Evolutionary conservation across 169 alveolate species (phyloP).

Genomic region (Plasmodium malariae): DNA sequence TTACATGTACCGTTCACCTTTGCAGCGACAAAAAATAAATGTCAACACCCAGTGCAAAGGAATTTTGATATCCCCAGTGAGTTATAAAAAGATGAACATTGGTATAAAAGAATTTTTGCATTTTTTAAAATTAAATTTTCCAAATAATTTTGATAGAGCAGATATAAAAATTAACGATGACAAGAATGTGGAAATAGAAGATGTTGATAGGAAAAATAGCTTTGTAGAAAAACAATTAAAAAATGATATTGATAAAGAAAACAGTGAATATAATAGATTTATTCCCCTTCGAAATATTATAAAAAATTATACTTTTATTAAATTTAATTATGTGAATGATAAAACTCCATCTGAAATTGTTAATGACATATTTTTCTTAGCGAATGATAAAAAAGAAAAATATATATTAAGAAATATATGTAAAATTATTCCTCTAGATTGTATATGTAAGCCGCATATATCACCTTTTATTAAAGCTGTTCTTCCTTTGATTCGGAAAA

Average conservation of each 20-base stretch:
- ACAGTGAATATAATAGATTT: conserved; percentile 79
- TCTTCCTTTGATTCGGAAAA: conserved; percentile 20
- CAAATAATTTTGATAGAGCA: conserved; percentile 67
- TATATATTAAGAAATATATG: conserved; percentile 77
- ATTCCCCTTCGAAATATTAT: conserved; percentile 83
- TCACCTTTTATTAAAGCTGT: conserved; percentile 57
- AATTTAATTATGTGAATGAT: conserved; percentile 78
- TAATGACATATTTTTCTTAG: conserved; percentile 64
- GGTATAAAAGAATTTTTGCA: conserved; percentile 52
- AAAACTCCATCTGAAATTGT: conserved; percentile 81
- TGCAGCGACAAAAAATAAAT: conserved; percentile 63
- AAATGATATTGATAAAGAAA: conserved; percentile 69
- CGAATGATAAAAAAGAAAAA: conserved; percentile 45
- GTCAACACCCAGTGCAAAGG: conserved; percentile 62
- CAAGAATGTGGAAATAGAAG: background rate
- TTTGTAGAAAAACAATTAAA: conserved; percentile 78
- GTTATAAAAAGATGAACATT: conserved; percentile 1
- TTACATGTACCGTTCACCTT: too few relatives aligned
- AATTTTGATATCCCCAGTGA: conserved; percentile 38
- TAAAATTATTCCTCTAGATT: conserved; percentile 82
- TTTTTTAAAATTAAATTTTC: conserved; percentile 23
- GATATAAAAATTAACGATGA: conserved; percentile 21
- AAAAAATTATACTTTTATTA: conserved; percentile 77
- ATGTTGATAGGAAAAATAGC: conserved; percentile 7
- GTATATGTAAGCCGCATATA: conserved; percentile 82